These are phyloP conservation scores for Botrytis deweyae DNA, from an alignment of 2,329 filamentous ascomycete species.

Conservation along the genomic window DNA sequence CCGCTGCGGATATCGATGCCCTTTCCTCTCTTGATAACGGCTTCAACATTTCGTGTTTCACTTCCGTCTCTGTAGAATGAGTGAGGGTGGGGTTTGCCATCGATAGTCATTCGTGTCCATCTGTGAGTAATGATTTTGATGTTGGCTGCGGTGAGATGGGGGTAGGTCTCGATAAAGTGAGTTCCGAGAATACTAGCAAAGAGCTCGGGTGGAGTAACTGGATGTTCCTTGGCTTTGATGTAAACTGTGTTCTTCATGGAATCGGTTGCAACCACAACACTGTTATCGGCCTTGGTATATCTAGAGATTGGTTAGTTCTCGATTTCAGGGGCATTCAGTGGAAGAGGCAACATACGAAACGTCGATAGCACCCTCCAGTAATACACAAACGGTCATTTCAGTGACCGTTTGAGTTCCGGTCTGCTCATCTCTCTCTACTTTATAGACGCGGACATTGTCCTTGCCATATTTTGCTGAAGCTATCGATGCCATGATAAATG, in stretches of 20 bases:
- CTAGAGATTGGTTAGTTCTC: slow-evolving; percentile 45
- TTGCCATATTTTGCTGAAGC: slow-evolving; percentile 78
- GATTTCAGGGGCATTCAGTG: not conserved
- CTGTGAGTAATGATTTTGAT: slow-evolving; percentile 80
- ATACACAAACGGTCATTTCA: slow-evolving; percentile 91
- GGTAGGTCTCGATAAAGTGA: slow-evolving; percentile 86
- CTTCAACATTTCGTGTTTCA: slow-evolving; percentile 83
- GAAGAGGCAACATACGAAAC: slow-evolving; percentile 58
- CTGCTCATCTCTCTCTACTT: slow-evolving; percentile 77
- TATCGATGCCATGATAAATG: slow-evolving; percentile 52
- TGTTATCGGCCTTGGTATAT: slow-evolving; percentile 93
- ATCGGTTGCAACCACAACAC: slow-evolving; percentile 91
- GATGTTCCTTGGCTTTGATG: slow-evolving; percentile 91
- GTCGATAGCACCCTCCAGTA: slow-evolving; percentile 91
- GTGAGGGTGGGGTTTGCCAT: slow-evolving; percentile 90
- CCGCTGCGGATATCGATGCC: slow-evolving; percentile 76
- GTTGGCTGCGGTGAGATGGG: slow-evolving; percentile 83
- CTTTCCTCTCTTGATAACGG: slow-evolving; percentile 61
- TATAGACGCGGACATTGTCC: slow-evolving; percentile 98
- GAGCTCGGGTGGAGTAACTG: slow-evolving; percentile 88
- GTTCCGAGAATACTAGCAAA: slow-evolving; percentile 81
- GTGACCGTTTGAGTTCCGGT: slow-evolving; percentile 80
- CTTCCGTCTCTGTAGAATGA: slow-evolving; percentile 88
- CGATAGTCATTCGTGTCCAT: slow-evolving; percentile 86
- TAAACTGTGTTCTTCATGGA: slow-evolving; percentile 98